Evolutionary conservation across 768 basidiomycete genomes (phyloP), one percentile per base, ranked within the genome.

Genomic region (Suillus ampliporus): DNA sequence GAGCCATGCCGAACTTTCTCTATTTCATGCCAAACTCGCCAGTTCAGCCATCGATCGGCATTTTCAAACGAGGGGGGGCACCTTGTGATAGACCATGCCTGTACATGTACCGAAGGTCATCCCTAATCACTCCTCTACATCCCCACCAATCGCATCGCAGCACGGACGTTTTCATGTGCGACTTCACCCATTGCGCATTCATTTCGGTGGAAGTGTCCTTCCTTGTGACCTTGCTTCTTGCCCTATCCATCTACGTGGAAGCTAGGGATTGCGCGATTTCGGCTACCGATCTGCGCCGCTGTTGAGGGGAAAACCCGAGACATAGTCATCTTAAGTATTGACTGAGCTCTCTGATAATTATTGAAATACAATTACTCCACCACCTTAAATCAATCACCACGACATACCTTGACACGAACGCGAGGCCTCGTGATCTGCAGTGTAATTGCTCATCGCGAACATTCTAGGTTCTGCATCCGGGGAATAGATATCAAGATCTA

Each of bases 101-200:
- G 17, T 56, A 23, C 46, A 46, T 21, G 46, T 23, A 26, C 17
- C 37, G 37, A 56, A 56, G 17, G 17, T 3, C 15, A 38, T 40
- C 38, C 53, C 38, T 11, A 19, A 56, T 56, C 53, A 26, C 10
- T 56, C 53, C 53, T 38, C 37, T 56, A 23, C 44, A 57, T 51
- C 44, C 54, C 62, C 57, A 60, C 72, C 68, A 74, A 75, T 74
- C 57, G 59, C 70, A n/a, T 72, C 72, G 61, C 46, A n/a, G 40
- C 63, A 63, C 64, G 51, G 65, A 58, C 31, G 43, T 53, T 58
- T 62, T 48, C 40, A 47, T 61, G 62, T 34, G 38, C 21, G 61
- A 15, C 62, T 31, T 38, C 40, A 21, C 28, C 64, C 21, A 47
- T 44, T 61, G 40, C 62, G 56, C 44, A n/a, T 62, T 65, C 57